Conservation (phyloP, 2,329 filamentous ascomycete genomes). For the Pseudogymnoascus sp. region DNA sequence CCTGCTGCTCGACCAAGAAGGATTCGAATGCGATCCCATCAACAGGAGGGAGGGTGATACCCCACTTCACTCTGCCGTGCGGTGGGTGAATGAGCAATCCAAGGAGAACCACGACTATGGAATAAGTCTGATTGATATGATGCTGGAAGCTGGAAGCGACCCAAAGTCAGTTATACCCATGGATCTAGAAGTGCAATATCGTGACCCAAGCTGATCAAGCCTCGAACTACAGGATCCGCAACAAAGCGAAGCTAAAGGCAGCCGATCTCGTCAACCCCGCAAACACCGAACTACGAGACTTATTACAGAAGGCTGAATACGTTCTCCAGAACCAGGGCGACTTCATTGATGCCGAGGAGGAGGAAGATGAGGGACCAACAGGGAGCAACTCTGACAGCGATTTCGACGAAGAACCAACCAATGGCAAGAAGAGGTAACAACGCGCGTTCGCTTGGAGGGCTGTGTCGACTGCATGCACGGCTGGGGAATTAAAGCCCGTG, state of each 20-base stretch:
- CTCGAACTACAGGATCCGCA: conserved; percentile 41
- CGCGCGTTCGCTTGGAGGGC: not conserved
- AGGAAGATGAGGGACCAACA: conserved; percentile 8
- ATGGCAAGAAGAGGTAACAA: conserved; percentile 11
- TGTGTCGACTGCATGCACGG: not conserved
- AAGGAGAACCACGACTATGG: conserved; percentile 56
- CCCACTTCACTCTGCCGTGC: conserved; percentile 68
- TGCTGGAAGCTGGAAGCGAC: conserved; percentile 71
- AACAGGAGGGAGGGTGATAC: conserved; percentile 67
- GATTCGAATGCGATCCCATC: conserved; percentile 75
- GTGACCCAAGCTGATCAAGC: not conserved
- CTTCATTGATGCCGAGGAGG: conserved; percentile 35
- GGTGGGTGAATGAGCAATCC: conserved; percentile 64
- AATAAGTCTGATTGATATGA: conserved; percentile 62
- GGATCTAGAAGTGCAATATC: not conserved
- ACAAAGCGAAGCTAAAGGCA: conserved; percentile 66
- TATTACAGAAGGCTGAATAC: conserved; percentile 66
- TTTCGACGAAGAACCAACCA: conserved; percentile 4
- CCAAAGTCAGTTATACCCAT: conserved; percentile 33
- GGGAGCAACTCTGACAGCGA: conserved; percentile 6
- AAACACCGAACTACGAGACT: conserved; percentile 51
- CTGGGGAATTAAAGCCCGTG: not conserved
- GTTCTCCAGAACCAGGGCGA: conserved; percentile 49
- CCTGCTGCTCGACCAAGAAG: conserved; percentile 71
- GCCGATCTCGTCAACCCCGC: conserved; percentile 64